These are phyloP conservation scores for Saitozyma sp. DNA, from an alignment of 768 basidiomycete genomes.

Conservation along the genomic window DNA sequence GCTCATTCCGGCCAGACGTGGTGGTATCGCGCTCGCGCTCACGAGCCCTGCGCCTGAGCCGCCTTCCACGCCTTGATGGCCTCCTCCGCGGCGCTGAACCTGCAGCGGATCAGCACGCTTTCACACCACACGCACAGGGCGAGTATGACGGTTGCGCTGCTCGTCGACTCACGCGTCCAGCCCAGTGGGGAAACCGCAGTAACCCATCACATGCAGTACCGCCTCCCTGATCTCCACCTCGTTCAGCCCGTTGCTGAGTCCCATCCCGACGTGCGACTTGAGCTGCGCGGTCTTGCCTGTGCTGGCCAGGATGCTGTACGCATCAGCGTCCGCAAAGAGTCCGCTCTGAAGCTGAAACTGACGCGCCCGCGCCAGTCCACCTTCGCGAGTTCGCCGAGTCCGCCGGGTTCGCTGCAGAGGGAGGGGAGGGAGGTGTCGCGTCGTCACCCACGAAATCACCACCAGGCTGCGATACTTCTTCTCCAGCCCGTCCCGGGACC, in stretches of 20 bases:
- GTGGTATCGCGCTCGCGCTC: too few species aligned
- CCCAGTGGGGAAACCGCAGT: conserved; percentile 3
- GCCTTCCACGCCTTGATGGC: background rate
- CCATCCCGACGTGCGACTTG: conserved; percentile 6
- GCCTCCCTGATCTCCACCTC: background rate
- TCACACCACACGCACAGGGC: background rate
- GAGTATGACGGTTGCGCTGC: background rate
- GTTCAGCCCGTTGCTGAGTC: background rate
- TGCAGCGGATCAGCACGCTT: background rate
- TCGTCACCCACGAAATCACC: conserved; percentile 1
- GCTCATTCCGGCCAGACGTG: too few species aligned
- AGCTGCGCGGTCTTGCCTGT: conserved; percentile 1
- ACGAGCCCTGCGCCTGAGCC: too few species aligned
- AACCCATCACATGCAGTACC: conserved; percentile 5
- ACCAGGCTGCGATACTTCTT: conserved; percentile 3
- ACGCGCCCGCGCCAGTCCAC: background rate
- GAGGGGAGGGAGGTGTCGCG: too few species aligned
- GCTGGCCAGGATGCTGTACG: background rate
- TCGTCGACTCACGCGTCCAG: conserved; percentile 4
- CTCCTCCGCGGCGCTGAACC: conserved; percentile 1
- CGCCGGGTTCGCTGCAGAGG: too few species aligned
- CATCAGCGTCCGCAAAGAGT: background rate
- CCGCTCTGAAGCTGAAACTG: background rate
- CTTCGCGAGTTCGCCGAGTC: background rate
- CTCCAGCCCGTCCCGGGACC: conserved; percentile 1